A percentile compares a stretch with the other conserved stretches of the same genome.
phyloP scores from a whole-genome alignment of 148 eudicot genomes.

The Rhododendron henanense region DNA sequence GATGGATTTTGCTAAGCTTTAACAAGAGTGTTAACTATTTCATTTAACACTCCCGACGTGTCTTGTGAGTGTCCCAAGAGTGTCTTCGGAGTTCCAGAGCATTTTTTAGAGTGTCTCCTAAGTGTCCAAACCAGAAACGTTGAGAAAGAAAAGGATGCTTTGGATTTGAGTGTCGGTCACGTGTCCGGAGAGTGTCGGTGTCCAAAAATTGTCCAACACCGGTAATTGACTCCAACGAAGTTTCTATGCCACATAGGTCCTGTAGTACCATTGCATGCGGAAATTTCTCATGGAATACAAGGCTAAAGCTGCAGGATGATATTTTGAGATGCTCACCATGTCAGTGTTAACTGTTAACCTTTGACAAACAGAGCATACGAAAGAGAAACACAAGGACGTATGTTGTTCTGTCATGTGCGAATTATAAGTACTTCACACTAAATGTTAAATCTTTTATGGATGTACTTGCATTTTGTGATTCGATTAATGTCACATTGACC shows the following conservation, averaged over 20 bases:
- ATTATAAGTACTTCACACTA: not conserved
- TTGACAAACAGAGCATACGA: not conserved
- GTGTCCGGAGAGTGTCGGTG: no score
- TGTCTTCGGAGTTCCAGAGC: no score
- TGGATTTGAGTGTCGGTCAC: no score
- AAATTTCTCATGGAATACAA: not conserved
- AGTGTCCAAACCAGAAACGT: no score
- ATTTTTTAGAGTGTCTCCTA: no score
- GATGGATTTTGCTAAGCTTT: not conserved
- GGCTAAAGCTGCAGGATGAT: not conserved
- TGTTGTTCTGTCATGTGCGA: not conserved
- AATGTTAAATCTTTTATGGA: not conserved
- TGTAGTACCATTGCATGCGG: not conserved
- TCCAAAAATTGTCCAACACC: no score
- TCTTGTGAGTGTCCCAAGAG: no score
- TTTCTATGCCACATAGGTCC: not conserved
- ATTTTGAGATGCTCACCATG: not conserved
- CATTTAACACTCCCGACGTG: not conserved
- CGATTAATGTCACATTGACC: not conserved
- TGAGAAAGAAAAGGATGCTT: no score
- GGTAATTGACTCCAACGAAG: not conserved
- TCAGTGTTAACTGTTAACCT: not conserved
- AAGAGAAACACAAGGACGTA: not conserved
- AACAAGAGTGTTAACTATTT: no score
- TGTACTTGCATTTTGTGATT: not conserved